Evolutionary conservation across 169 alveolate species (phyloP).

Genomic region (Plasmodium gonderi): DNA sequence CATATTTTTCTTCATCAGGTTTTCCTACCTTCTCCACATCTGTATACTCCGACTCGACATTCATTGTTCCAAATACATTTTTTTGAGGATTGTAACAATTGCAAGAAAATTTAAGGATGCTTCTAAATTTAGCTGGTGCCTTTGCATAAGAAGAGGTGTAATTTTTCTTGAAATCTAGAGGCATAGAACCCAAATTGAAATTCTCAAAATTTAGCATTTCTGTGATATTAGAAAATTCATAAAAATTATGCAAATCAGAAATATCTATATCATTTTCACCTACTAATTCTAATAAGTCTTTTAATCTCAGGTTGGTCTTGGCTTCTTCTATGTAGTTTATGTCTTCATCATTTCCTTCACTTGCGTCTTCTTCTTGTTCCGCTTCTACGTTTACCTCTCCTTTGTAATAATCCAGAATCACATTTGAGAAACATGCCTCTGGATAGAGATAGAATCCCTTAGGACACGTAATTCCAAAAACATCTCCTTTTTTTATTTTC

Average conservation of each 20-base stretch:
- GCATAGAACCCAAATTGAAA: slow-evolving; percentile 38
- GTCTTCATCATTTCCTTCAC: neutral
- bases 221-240: slow-evolving; percentile 14
- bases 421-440: slow-evolving; percentile 33
- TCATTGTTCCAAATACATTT: slow-evolving; percentile 35
- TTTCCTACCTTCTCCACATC: neutral
- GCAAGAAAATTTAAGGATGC: slow-evolving; percentile 33
- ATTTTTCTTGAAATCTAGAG: slow-evolving; percentile 4
- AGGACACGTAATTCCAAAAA: slow-evolving; percentile 62
- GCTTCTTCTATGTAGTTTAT: neutral
- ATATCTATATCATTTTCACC: slow-evolving; percentile 9
- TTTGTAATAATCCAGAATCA: slow-evolving; percentile 37
- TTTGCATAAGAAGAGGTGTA: slow-evolving; percentile 23
- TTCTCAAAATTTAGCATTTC: slow-evolving; percentile 49
- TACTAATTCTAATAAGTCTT: slow-evolving; percentile 1
- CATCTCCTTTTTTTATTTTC: slow-evolving; percentile 37
- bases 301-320: slow-evolving; percentile 3
- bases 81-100: slow-evolving; percentile 41
- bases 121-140: slow-evolving; percentile 21
- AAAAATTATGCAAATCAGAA: neutral
- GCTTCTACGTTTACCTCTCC: neutral
- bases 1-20: neutral
- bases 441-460: slow-evolving; percentile 51
- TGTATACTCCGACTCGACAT: slow-evolving; percentile 12
- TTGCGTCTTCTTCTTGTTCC: neutral